phyloP scores from a whole-genome alignment of 768 basidiomycete species.

The Mycena galericulata region DNA sequence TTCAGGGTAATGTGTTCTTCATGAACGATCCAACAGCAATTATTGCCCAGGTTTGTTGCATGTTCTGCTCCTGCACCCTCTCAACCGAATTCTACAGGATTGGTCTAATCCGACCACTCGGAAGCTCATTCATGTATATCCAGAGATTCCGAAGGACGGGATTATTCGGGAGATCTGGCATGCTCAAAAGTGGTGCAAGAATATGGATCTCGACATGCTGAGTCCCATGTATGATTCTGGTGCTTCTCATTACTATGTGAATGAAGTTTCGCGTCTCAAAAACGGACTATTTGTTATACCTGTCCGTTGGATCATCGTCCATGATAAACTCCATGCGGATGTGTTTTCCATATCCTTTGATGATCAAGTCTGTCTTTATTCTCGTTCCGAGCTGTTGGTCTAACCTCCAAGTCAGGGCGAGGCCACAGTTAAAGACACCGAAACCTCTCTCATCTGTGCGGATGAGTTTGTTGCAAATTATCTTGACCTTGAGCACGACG shows the following conservation, averaged over 20 bases:
- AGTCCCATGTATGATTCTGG: constrained; percentile 34
- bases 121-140: no score
- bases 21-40: constrained; percentile 11
- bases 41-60: neutral
- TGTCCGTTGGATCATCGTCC: constrained; percentile 18
- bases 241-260: no score
- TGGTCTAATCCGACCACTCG: no score
- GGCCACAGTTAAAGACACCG: neutral
- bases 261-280: no score
- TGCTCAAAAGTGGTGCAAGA: no score
- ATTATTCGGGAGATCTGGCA: no score
- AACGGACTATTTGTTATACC: neutral
- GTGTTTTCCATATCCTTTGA: neutral
- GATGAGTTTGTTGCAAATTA: constrained; percentile 3
- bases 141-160: no score
- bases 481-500: neutral
- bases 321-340: neutral
- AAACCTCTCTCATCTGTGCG: neutral
- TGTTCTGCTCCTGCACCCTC: neutral
- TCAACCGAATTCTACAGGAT: no score
- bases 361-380: neutral
- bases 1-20: constrained; percentile 10
- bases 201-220: no score
- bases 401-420: neutral
- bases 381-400: no score